These are phyloP conservation scores for Russula abietina DNA, from an alignment of 768 basidiomycete genomes.

Conservation along the genomic window DNA sequence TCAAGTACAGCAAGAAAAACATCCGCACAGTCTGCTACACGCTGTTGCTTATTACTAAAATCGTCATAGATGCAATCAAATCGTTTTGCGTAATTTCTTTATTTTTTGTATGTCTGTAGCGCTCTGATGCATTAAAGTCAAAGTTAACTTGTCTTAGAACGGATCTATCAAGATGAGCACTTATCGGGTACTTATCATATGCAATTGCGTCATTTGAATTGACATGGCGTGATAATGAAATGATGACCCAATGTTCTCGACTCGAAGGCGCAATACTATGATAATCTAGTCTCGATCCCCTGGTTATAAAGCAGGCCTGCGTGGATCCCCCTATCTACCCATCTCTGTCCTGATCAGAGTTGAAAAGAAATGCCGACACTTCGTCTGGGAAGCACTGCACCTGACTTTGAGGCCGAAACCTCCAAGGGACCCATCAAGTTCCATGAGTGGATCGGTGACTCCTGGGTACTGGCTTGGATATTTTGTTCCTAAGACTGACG, in stretches of 20 bases:
- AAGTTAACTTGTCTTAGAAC: too few relatives aligned
- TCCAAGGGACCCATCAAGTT: conserved; percentile 84
- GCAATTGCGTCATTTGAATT: conserved; percentile 9
- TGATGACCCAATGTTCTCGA: too few relatives aligned
- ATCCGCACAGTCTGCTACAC: conserved; percentile 89
- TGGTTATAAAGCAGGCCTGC: neutral
- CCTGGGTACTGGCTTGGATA: conserved; percentile 51
- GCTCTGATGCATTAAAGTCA: neutral
- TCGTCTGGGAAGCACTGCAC: conserved; percentile 82
- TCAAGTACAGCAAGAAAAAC: conserved; percentile 76
- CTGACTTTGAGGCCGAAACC: conserved; percentile 88
- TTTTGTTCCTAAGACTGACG: neutral
- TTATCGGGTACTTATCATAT: neutral
- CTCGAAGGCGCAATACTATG: conserved; percentile 55
- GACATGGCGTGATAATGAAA: conserved; percentile 52
- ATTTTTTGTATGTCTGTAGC: neutral
- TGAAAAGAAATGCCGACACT: conserved; percentile 39
- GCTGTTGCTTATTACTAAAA: conserved; percentile 84
- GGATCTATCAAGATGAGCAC: neutral
- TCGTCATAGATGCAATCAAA: neutral
- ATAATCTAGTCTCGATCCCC: neutral
- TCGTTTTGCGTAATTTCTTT: neutral
- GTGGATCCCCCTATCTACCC: neutral
- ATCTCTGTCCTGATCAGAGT: neutral
- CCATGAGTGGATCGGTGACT: conserved; percentile 86